Conservation (phyloP, 495 filamentous ascomycete species). For the Cladorrhinum samala region DNA sequence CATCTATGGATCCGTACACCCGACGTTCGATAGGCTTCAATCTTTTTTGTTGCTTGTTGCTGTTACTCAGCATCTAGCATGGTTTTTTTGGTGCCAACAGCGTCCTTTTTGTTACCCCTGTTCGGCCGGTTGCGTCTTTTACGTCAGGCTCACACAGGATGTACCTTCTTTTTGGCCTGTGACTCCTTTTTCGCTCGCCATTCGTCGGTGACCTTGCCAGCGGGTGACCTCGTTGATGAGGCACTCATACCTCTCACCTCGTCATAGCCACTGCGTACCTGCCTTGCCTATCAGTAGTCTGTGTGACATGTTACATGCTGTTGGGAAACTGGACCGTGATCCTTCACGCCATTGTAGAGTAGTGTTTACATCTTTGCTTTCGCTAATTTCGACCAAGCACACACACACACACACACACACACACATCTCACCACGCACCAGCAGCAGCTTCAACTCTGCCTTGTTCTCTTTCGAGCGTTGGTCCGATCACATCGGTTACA, state of each 20-base stretch:
- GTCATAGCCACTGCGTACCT: neutral
- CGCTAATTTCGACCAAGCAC: too few species aligned
- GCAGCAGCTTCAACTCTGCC: too few species aligned
- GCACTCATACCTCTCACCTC: neutral
- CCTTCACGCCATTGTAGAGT: neutral
- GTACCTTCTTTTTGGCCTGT: neutral
- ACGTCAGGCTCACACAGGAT: neutral
- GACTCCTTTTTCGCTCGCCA: neutral
- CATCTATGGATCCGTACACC: neutral
- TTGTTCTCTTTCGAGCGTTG: too few species aligned
- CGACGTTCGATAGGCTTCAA: neutral
- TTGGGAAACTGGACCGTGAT: neutral
- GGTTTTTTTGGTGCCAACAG: neutral
- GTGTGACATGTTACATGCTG: neutral
- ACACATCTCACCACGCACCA: too few species aligned
- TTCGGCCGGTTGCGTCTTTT: neutral
- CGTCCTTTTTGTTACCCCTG: neutral
- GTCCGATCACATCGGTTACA: too few species aligned
- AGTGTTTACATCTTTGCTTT: too few species aligned
- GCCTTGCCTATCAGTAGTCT: neutral
- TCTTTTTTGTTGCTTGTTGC: too few species aligned
- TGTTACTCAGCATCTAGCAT: too few species aligned
- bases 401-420: too few species aligned
- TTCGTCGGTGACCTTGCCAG: neutral
- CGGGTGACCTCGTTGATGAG: neutral